Evolutionary conservation across 257 asterid genomes (phyloP).

Genomic region (Lavandula angustifolia): DNA sequence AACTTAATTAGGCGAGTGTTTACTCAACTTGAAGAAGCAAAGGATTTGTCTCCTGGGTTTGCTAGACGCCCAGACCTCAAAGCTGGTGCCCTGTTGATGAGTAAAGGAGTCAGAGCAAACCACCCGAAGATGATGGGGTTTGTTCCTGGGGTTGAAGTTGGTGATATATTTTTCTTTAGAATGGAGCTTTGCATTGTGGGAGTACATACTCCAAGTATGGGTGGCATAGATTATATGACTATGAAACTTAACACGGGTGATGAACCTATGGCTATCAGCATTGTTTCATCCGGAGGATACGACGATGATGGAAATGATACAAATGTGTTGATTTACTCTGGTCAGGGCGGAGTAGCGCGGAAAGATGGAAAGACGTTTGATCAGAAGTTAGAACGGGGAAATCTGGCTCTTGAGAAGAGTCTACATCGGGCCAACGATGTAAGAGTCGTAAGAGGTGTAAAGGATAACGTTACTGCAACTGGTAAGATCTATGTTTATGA

Average conservation of each 20-base stretch:
- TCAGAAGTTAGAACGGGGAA: conserved; percentile 89
- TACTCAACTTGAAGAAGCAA: conserved; percentile 66
- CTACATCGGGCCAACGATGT: conserved; percentile 57
- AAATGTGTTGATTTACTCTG: conserved; percentile 70
- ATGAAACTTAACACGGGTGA: conserved; percentile 58
- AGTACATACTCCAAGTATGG: conserved; percentile 87
- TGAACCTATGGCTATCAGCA: conserved; percentile 91
- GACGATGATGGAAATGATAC: conserved; percentile 78
- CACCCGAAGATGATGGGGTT: conserved; percentile 61
- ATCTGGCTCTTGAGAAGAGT: conserved; percentile 61
- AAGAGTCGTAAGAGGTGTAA: conserved; percentile 57
- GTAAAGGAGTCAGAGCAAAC: conserved; percentile 73
- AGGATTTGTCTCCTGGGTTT: conserved; percentile 42
- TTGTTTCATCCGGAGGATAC: conserved; percentile 91
- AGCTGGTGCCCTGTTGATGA: conserved; percentile 58
- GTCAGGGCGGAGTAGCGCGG: conserved; percentile 84
- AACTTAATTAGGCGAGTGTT: conserved; percentile 61
- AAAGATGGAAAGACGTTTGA: conserved; percentile 77
- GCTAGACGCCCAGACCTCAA: conserved; percentile 75
- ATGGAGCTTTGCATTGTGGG: conserved; percentile 90
- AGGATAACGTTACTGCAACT: conserved; percentile 33
- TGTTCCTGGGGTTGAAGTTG: conserved; percentile 81
- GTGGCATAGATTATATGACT: conserved; percentile 86
- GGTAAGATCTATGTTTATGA: conserved; percentile 85
- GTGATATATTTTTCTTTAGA: conserved; percentile 86